phyloP scores from a whole-genome alignment of 2,329 filamentous ascomycete species.

The Microcyclospora pomicola region DNA sequence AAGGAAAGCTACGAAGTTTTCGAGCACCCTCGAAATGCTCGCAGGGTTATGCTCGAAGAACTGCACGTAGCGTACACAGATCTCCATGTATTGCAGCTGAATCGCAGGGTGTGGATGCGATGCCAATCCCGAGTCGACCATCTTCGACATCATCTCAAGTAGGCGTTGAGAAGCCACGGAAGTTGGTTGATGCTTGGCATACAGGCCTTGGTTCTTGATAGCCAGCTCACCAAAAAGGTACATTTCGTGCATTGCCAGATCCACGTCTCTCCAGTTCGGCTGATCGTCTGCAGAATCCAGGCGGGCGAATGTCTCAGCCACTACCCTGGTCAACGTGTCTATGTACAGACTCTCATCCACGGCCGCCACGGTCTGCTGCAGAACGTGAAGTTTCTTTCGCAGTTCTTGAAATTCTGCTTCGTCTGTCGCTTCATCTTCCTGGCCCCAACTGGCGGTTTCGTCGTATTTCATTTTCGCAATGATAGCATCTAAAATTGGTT shows the following conservation, averaged over 20 bases:
- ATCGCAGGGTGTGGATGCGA: constrained; percentile 82
- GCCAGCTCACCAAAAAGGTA: constrained; percentile 89
- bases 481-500: constrained; percentile 80
- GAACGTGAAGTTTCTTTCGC: constrained; percentile 71
- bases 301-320: constrained; percentile 76
- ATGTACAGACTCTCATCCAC: constrained; percentile 83
- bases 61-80: constrained; percentile 81
- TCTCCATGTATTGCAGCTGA: constrained; percentile 95
- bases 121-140: constrained; percentile 84
- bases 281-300: constrained; percentile 58
- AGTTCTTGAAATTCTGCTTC: constrained; percentile 96
- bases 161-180: constrained; percentile 67
- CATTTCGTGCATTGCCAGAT: constrained; percentile 90
- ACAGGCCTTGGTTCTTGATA: constrained; percentile 76
- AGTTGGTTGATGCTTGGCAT: constrained; percentile 69
- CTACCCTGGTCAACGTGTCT: constrained; percentile 71
- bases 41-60: constrained; percentile 80
- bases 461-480: constrained; percentile 96
- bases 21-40: constrained; percentile 73
- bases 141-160: constrained; percentile 83
- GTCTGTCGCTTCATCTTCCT: constrained; percentile 87
- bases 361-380: constrained; percentile 84
- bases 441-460: constrained; percentile 83
- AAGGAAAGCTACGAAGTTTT: constrained; percentile 80
- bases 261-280: constrained; percentile 89